These are phyloP conservation scores for Flaveria trinervia DNA, from an alignment of 129 eudicot species.

Conservation along the genomic window DNA sequence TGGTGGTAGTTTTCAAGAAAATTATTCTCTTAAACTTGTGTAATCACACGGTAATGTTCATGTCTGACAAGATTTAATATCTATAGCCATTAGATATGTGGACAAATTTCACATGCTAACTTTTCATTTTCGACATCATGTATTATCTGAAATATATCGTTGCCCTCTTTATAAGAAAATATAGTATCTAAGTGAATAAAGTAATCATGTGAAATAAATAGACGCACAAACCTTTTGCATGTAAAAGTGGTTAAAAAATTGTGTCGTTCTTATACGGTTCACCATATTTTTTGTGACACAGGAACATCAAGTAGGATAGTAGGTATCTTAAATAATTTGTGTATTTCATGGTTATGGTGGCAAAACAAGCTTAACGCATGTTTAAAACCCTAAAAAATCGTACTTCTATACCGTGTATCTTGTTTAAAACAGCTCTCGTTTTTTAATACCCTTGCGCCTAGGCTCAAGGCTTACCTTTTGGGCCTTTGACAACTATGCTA, in stretches of 20 bases:
- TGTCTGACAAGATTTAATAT: background rate
- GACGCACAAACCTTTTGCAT: background rate
- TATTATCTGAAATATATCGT: background rate
- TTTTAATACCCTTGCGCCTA: too few relatives aligned
- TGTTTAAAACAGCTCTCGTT: too few relatives aligned
- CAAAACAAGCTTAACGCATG: too few relatives aligned
- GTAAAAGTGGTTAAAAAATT: background rate
- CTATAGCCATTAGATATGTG: background rate
- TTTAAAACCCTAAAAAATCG: too few relatives aligned
- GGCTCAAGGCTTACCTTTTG: background rate
- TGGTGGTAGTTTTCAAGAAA: background rate
- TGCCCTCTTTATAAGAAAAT: background rate
- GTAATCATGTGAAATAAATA: too few relatives aligned
- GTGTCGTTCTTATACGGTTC: background rate
- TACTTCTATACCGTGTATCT: too few relatives aligned
- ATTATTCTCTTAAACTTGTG: background rate
- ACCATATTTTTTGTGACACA: background rate
- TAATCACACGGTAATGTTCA: background rate
- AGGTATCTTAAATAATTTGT: background rate
- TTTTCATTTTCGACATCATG: background rate
- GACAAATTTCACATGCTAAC: background rate
- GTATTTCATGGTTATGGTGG: background rate
- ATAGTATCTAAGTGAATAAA: background rate
- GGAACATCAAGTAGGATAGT: background rate
- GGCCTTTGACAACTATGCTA: background rate